These are phyloP conservation scores for Cyclotella atomus DNA, from an alignment of 108 stramenopile species.

Conservation along the genomic window DNA sequence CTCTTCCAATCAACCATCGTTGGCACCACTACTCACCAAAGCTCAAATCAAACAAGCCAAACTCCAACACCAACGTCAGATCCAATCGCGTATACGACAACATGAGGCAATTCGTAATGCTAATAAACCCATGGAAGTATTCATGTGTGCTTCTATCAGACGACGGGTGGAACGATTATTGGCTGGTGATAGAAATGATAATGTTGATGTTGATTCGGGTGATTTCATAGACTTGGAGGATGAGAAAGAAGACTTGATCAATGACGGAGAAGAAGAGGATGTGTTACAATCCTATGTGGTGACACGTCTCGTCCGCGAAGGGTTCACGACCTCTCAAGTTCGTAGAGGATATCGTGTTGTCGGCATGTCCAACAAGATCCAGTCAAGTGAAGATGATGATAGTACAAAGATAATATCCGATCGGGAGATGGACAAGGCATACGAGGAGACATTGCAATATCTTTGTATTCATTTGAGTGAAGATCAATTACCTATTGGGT, in stretches of 20 bases:
- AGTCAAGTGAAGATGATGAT: background rate
- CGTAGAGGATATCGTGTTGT: conserved; percentile 50
- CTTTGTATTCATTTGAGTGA: conserved; percentile 78
- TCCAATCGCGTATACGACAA: conserved; percentile 63
- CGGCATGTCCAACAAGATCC: no score
- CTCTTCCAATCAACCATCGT: conserved; percentile 44
- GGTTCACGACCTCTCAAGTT: conserved; percentile 72
- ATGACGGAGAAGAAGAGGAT: conserved; percentile 34
- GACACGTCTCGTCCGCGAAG: conserved; percentile 73
- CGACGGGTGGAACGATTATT: conserved; percentile 71
- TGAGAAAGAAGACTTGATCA: conserved; percentile 14
- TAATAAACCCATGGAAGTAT: conserved; percentile 77
- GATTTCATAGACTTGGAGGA: no score
- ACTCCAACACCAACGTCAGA: conserved; percentile 46
- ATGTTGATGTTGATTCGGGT: no score
- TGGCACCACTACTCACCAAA: conserved; percentile 40
- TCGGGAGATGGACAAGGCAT: conserved; percentile 58
- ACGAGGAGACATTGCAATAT: conserved; percentile 86
- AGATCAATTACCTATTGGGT: conserved; percentile 83
- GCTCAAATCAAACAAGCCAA: conserved; percentile 56
- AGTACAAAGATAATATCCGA: conserved; percentile 25
- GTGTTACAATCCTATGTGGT: conserved; percentile 63
- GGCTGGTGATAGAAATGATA: conserved; percentile 40
- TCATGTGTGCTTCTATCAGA: conserved; percentile 68
- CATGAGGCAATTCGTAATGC: conserved; percentile 82